Conservation (phyloP, 2,329 filamentous ascomycete species). For the Penicillium sp. region DNA sequence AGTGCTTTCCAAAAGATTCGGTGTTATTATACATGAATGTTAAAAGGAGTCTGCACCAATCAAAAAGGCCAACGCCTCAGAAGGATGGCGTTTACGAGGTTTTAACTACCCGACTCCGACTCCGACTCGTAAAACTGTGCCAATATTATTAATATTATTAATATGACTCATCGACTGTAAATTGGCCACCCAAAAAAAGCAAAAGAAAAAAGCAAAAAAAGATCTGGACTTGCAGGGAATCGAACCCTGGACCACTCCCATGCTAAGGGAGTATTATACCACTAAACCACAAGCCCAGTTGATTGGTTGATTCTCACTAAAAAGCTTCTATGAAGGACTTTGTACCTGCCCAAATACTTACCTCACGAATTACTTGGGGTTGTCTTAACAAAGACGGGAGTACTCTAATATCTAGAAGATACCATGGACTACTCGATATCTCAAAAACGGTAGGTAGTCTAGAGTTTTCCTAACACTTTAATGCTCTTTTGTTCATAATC, state of each 20-base stretch:
- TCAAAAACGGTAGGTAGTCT: too few species aligned
- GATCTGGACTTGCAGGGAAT: slow-evolving; percentile 49
- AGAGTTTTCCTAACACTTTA: too few species aligned
- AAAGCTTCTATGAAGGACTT: too few species aligned
- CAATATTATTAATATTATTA: background rate
- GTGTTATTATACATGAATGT: too few species aligned
- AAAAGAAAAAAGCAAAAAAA: background rate
- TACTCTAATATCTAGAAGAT: too few species aligned
- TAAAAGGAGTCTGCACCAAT: background rate
- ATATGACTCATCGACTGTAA: too few species aligned
- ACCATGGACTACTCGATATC: too few species aligned
- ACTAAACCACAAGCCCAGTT: slow-evolving; percentile 45
- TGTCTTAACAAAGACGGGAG: too few species aligned
- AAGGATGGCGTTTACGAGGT: background rate
- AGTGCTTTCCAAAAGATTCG: background rate
- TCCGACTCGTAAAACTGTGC: background rate
- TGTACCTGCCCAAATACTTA: too few species aligned
- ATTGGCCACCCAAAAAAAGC: too few species aligned
- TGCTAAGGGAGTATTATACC: slow-evolving; percentile 51
- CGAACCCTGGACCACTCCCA: slow-evolving; percentile 50
- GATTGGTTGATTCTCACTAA: background rate
- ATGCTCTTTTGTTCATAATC: too few species aligned
- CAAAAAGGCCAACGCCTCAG: background rate
- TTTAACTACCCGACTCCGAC: background rate
- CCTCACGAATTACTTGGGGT: too few species aligned